Evolutionary conservation across 2,329 filamentous ascomycete genomes (phyloP), one percentile per base, ranked within the genome.

Genomic region (Neophaeococcomyces mojaviensis): DNA sequence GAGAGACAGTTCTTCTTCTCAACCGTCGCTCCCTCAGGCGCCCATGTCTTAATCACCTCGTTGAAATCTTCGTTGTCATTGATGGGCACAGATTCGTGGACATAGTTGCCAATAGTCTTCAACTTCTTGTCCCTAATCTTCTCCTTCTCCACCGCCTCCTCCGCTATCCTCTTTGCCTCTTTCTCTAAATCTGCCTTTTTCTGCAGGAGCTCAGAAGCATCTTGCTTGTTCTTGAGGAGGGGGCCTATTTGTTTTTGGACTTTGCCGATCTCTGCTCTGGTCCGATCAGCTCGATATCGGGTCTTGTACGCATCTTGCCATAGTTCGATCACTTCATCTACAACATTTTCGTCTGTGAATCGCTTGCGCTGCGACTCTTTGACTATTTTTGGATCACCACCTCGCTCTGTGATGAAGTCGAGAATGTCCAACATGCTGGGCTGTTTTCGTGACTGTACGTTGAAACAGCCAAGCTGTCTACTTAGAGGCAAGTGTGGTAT

Each of bases 221-320:
- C 81, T 70, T 94, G 88, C 73, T 96, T 95, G 57, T 82, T 82
- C 78, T 94, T 95, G 73, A 94, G 95, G 75, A 90, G 94, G 60
- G 78, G 72, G 15, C 86, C 88, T 62, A 97, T 94, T 64, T 88
- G 81, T 69, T 94, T 95, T 65, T 94, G 86, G 24, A 88, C 77
- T 16, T 78, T 81, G 69, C 97, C 97, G 68, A 95, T 89, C 70
- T 86, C 81, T 59, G 81, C 81, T 55, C 84, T 84, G 57, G 92
- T 77, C 65, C 94, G 87, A 16, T 82, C 87, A 6, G 82, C 85
- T 45, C 77, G 79, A 62, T 90, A 92, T 50, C 86, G 78, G 45
- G 46, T 45, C 39, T 51, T 38, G 47, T 38, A 54, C 16, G 55
- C 55, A 41, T 57, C 55, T 26, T 57, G 49, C 55, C 53, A 58